Evolutionary conservation across 2,329 filamentous ascomycete genomes (phyloP).

Genomic region (Gnomoniopsis smithogilvyi): DNA sequence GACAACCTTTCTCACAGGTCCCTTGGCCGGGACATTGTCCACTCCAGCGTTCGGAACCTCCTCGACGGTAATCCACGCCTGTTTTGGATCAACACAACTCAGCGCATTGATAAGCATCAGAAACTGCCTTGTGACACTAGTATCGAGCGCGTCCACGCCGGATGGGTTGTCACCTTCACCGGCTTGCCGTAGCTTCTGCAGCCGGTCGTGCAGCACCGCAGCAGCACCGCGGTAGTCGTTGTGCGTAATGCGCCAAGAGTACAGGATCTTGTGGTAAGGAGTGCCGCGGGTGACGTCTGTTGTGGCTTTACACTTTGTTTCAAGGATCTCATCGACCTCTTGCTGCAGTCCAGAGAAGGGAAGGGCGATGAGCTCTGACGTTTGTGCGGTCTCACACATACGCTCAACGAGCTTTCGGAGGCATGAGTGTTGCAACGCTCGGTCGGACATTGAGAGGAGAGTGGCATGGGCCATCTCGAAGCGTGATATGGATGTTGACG

Average conservation of each 20-base stretch:
- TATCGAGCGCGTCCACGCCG: constrained; percentile 57
- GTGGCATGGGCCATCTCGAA: constrained; percentile 82
- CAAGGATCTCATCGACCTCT: constrained; percentile 75
- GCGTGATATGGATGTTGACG: constrained; percentile 72
- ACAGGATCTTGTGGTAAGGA: constrained; percentile 85
- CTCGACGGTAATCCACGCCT: constrained; percentile 74
- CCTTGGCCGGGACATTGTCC: constrained; percentile 15
- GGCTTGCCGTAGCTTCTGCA: constrained; percentile 58
- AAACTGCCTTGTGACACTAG: constrained; percentile 70
- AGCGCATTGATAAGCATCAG: constrained; percentile 91
- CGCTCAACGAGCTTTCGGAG: constrained; percentile 67
- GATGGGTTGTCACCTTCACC: constrained; percentile 57
- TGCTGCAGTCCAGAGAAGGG: constrained; percentile 76
- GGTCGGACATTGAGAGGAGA: constrained; percentile 69
- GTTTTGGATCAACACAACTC: constrained; percentile 76
- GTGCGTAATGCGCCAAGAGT: constrained; percentile 82
- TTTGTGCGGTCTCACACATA: constrained; percentile 66
- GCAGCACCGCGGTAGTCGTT: constrained; percentile 82
- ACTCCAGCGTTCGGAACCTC: constrained; percentile 24
- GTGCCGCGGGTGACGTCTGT: constrained; percentile 61
- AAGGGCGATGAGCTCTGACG: constrained; percentile 66
- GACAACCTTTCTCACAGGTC: constrained; percentile 68
- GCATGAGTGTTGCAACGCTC: constrained; percentile 67
- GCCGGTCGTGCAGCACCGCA: constrained; percentile 58
- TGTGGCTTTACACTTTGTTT: constrained; percentile 66